Percentiles rank a stretch among this genome's conserved stretches.
Evolutionary conservation across 2,329 filamentous ascomycete species (phyloP).

Genomic region (Ciborinia camelliae): DNA sequence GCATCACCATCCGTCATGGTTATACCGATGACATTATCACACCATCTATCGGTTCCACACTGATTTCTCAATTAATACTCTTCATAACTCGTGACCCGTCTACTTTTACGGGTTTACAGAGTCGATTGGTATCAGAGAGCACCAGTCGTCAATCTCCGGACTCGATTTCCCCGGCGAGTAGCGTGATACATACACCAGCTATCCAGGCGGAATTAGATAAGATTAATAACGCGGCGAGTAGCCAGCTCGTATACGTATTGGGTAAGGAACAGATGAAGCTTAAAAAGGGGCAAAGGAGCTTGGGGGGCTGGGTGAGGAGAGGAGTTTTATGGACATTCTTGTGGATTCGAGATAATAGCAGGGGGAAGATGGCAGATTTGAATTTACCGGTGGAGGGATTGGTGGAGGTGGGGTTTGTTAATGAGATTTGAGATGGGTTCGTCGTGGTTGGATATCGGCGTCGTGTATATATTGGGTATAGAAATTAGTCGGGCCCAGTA

Average conservation of each 20-base stretch:
- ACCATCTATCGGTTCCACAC: conserved; percentile 56
- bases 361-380: conserved; percentile 63
- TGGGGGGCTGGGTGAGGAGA: conserved; percentile 39
- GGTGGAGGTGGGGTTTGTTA: conserved; percentile 67
- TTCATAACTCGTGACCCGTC: conserved; percentile 44
- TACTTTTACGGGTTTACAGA: conserved; percentile 16
- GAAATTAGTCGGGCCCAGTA: background rate
- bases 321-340: conserved; percentile 54
- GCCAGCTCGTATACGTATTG: conserved; percentile 53
- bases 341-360: conserved; percentile 63
- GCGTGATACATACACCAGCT: conserved; percentile 29
- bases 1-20: conserved; percentile 66
- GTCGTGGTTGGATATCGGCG: background rate
- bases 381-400: conserved; percentile 56
- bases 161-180: background rate
- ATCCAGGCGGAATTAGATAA: conserved; percentile 43
- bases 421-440: conserved; percentile 51
- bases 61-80: conserved; percentile 55
- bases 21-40: conserved; percentile 70
- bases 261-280: conserved; percentile 62
- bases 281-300: conserved; percentile 40
- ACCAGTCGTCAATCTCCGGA: background rate
- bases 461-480: background rate
- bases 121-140: background rate
- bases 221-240: conserved; percentile 45